phyloP scores from a whole-genome alignment of 176 grass and related monocot species.

The Bothriochloa decipiens region DNA sequence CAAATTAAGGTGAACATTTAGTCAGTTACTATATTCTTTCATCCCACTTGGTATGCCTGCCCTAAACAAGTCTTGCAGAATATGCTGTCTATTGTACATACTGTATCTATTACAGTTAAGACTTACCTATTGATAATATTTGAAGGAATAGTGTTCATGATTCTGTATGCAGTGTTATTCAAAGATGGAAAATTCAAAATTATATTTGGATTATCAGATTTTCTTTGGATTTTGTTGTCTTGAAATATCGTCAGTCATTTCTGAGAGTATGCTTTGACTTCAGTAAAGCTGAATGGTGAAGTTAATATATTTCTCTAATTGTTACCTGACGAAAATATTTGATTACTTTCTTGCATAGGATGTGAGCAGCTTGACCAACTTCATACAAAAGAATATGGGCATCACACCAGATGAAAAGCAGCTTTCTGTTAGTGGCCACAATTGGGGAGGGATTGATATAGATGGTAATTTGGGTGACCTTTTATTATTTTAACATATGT shows the following conservation, averaged over 20 bases:
- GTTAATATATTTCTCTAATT: conserved; percentile 41
- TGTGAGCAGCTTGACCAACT: conserved; percentile 78
- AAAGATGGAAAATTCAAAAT: not conserved
- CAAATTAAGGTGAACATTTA: conserved; percentile 6
- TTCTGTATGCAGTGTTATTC: not conserved
- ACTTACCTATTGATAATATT: not conserved
- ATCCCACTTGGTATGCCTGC: conserved; percentile 20
- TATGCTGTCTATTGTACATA: not conserved
- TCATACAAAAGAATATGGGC: too few species aligned
- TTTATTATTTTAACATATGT: conserved; percentile 27
- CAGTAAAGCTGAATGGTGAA: not conserved
- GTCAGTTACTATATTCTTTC: not conserved
- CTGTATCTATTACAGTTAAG: not conserved
- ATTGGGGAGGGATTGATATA: conserved; percentile 87
- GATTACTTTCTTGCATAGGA: conserved; percentile 57
- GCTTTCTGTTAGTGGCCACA: conserved; percentile 82
- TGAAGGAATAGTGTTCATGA: conserved; percentile 2
- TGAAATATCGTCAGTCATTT: not conserved
- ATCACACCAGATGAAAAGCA: conserved; percentile 74
- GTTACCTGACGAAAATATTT: not conserved
- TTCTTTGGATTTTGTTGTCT: conserved; percentile 18
- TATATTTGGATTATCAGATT: conserved; percentile 5
- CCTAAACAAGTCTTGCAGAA: not conserved
- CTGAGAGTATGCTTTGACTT: conserved; percentile 6
- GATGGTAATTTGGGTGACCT: conserved; percentile 52